Conservation (phyloP, 805 yeast genomes). For the Starmerella davenportii region DNA sequence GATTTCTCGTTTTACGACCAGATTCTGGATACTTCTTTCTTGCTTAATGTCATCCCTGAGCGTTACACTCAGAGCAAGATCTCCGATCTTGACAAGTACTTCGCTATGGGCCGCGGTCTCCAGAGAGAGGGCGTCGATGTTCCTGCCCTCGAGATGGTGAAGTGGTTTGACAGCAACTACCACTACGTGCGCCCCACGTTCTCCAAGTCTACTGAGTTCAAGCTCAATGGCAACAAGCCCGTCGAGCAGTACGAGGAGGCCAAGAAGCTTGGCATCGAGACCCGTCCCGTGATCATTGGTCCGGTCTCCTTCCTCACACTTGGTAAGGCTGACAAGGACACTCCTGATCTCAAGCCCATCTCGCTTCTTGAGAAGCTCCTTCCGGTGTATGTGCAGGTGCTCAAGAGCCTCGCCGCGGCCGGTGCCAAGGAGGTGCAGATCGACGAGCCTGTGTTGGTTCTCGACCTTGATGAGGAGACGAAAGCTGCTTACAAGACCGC, state of each 20-base stretch:
- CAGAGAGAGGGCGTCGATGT: constrained; percentile 96
- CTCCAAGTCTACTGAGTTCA: constrained; percentile 85
- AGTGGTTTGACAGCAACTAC: constrained; percentile 99
- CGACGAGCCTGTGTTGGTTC: constrained; percentile 92
- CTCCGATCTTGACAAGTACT: constrained; percentile 75
- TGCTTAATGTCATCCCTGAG: constrained; percentile 92
- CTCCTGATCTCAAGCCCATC: constrained; percentile 86
- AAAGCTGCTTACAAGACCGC: constrained; percentile 80
- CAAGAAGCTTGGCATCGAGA: constrained; percentile 83
- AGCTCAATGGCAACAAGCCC: constrained; percentile 90
- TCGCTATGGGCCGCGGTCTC: constrained; percentile 99
- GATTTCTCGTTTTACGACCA: constrained; percentile 98
- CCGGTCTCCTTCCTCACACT: constrained; percentile 87
- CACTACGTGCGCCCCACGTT: constrained; percentile 99
- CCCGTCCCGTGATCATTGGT: constrained; percentile 94
- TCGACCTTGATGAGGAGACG: constrained; percentile 73
- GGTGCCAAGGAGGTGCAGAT: constrained; percentile 93
- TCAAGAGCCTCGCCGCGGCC: constrained; percentile 73
- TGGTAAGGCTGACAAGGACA: constrained; percentile 98
- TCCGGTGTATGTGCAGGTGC: constrained; percentile 83
- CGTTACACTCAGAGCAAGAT: constrained; percentile 86
- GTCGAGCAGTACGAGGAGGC: constrained; percentile 97
- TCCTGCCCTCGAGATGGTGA: constrained; percentile 96
- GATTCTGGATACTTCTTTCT: constrained; percentile 74
- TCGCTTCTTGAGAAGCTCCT: constrained; percentile 71